These are phyloP conservation scores for Caryocar brasiliense DNA, from an alignment of 441 rosid species.

Conservation along the genomic window DNA sequence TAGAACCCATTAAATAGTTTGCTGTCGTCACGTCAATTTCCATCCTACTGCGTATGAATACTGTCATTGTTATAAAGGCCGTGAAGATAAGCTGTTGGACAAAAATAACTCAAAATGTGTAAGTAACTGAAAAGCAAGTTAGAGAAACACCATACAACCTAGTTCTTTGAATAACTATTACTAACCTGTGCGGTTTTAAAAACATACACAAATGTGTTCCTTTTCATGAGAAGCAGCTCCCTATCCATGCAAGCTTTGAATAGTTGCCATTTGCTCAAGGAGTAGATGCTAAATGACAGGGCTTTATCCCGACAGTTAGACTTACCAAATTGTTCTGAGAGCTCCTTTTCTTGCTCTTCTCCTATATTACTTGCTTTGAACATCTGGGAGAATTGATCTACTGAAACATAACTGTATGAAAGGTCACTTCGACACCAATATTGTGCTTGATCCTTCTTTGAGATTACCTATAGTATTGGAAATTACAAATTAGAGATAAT, in stretches of 20 bases:
- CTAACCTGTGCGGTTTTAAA: slow-evolving; percentile 38
- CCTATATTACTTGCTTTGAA: slow-evolving; percentile 29
- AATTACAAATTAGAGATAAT: too few species aligned
- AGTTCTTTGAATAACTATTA: background rate
- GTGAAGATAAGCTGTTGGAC: slow-evolving; percentile 24
- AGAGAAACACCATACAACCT: background rate
- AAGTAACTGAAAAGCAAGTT: background rate
- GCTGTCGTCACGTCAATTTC: slow-evolving; percentile 28
- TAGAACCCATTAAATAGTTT: slow-evolving; percentile 47
- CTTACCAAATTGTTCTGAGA: slow-evolving; percentile 25
- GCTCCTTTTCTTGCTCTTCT: slow-evolving; percentile 20
- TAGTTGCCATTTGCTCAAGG: slow-evolving; percentile 38
- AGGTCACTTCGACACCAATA: slow-evolving; percentile 33
- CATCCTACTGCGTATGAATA: slow-evolving; percentile 35
- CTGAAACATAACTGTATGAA: slow-evolving; percentile 36
- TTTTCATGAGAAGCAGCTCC: slow-evolving; percentile 50
- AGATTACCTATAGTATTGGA: too few species aligned
- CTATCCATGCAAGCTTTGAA: slow-evolving; percentile 48
- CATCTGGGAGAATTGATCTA: slow-evolving; percentile 24
- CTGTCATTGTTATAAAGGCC: slow-evolving; percentile 46
- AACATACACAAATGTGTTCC: slow-evolving; percentile 35
- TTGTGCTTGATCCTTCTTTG: slow-evolving; percentile 51
- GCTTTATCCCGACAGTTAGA: slow-evolving; percentile 16
- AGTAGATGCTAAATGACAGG: slow-evolving; percentile 26
- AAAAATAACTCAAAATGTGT: too few species aligned